Evolutionary conservation across 192 early-diverging fungal species (phyloP).

Genomic region (Coemansia sp.): DNA sequence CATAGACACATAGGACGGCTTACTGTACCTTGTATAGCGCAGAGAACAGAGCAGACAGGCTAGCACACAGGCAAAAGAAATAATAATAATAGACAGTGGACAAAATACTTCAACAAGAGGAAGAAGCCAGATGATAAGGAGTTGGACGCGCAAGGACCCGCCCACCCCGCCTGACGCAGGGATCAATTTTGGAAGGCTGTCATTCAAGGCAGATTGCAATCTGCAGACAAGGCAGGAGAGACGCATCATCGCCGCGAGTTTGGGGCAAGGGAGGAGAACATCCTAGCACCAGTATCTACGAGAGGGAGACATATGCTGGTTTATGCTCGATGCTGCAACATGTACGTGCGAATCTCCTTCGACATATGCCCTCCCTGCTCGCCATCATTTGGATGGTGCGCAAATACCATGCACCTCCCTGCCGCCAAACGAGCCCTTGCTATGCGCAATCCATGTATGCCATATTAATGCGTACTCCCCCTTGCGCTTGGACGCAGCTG

Average conservation of each 20-base stretch:
- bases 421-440: neutral
- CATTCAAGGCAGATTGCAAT: constrained; percentile 11
- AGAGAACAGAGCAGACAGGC: constrained; percentile 4
- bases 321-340: constrained; percentile 13
- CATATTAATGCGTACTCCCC: constrained; percentile 1
- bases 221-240: neutral
- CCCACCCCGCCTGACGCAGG: neutral
- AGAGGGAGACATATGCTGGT: constrained; percentile 5
- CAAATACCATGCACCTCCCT: neutral
- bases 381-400: neutral
- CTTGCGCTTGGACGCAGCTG: constrained; percentile 2
- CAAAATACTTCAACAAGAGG: constrained; percentile 3
- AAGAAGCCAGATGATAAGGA: constrained; percentile 8
- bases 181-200: constrained; percentile 7
- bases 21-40: constrained; percentile 9
- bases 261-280: neutral
- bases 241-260: constrained; percentile 11
- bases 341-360: constrained; percentile 16
- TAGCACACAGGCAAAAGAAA: constrained; percentile 1
- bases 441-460: constrained; percentile 10
- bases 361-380: neutral
- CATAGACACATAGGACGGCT: neutral
- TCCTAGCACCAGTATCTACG: neutral
- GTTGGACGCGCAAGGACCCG: neutral
- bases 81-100: neutral